These are phyloP conservation scores for Protomyces macrosporus DNA, from an alignment of 1,139 yeast species.

Conservation along the genomic window DNA sequence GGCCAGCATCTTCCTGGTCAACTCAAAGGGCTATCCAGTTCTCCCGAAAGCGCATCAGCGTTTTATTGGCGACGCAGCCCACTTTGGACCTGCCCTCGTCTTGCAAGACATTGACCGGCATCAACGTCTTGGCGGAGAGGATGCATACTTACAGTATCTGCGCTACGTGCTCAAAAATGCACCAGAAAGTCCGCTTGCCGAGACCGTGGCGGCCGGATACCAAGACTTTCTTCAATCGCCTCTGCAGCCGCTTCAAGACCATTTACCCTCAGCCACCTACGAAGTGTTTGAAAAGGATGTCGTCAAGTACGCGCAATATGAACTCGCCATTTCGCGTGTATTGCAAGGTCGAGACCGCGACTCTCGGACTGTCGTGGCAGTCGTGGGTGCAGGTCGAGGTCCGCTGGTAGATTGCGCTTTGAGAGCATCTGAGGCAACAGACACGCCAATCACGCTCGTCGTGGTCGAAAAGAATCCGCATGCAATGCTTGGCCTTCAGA, in stretches of 20 bases:
- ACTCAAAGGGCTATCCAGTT: conserved; percentile 58
- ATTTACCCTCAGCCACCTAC: conserved; percentile 58
- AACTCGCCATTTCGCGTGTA: conserved; percentile 59
- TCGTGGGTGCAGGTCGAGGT: conserved; percentile 87
- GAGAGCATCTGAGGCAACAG: conserved; percentile 42
- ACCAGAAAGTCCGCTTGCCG: conserved; percentile 39
- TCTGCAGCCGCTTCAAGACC: conserved; percentile 59
- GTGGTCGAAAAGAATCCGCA: conserved; percentile 70
- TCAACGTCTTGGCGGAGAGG: conserved; percentile 41
- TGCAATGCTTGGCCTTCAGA: conserved; percentile 47
- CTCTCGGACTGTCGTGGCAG: conserved; percentile 42
- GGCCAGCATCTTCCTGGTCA: conserved; percentile 50
- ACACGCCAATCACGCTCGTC: conserved; percentile 41
- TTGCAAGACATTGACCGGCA: conserved; percentile 37
- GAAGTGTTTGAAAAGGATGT: conserved; percentile 64
- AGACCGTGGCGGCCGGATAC: conserved; percentile 40
- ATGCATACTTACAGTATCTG: conserved; percentile 49
- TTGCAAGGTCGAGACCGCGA: conserved; percentile 40
- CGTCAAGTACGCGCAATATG: conserved; percentile 63
- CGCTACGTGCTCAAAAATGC: conserved; percentile 46
- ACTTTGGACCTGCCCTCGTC: conserved; percentile 38
- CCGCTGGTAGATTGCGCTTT: conserved; percentile 58
- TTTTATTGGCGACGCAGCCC: conserved; percentile 36
- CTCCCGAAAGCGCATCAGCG: conserved; percentile 52
- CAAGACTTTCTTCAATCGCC: conserved; percentile 52